These are phyloP conservation scores for Phytophthora litchii DNA, from an alignment of 352 stramenopile genomes.

Conservation along the genomic window DNA sequence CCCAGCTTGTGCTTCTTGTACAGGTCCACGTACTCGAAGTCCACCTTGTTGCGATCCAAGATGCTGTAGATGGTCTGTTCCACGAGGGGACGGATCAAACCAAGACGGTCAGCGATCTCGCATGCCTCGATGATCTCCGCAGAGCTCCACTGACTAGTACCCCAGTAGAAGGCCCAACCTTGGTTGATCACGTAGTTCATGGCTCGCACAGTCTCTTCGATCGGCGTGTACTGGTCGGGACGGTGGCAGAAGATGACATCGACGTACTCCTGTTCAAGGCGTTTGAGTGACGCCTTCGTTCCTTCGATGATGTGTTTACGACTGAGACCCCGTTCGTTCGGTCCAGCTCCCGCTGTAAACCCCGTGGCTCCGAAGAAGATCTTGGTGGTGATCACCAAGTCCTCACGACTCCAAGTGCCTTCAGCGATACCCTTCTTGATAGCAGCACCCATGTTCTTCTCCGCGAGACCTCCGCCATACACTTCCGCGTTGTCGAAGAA, in stretches of 20 bases:
- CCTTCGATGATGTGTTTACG: conserved; percentile 57
- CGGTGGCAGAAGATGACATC: conserved; percentile 48
- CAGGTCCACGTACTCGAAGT: conserved; percentile 22
- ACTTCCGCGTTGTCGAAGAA: conserved; percentile 51
- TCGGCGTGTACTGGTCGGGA: conserved; percentile 34
- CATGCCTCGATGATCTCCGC: conserved; percentile 53
- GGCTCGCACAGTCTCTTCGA: conserved; percentile 18
- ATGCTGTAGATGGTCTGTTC: conserved; percentile 64
- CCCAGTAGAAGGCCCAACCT: conserved; percentile 55
- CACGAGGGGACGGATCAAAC: conserved; percentile 36
- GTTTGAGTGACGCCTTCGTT: conserved; percentile 41
- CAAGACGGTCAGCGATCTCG: conserved; percentile 43
- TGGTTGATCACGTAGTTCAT: conserved; percentile 35
- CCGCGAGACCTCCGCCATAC: conserved; percentile 39
- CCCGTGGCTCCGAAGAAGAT: conserved; percentile 43
- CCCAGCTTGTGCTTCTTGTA: conserved; percentile 70
- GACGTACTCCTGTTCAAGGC: conserved; percentile 49
- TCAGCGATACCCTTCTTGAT: conserved; percentile 39
- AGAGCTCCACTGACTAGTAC: conserved; percentile 49
- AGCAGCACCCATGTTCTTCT: conserved; percentile 38
- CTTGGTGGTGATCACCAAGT: conserved; percentile 70
- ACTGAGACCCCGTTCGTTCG: conserved; percentile 34
- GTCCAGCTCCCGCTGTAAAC: background rate
- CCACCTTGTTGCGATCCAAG: conserved; percentile 41
- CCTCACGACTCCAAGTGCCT: conserved; percentile 31